Base-by-base conservation (phyloP, 768 basidiomycete genomes). In the Phlegmacium glaucopus region DNA sequence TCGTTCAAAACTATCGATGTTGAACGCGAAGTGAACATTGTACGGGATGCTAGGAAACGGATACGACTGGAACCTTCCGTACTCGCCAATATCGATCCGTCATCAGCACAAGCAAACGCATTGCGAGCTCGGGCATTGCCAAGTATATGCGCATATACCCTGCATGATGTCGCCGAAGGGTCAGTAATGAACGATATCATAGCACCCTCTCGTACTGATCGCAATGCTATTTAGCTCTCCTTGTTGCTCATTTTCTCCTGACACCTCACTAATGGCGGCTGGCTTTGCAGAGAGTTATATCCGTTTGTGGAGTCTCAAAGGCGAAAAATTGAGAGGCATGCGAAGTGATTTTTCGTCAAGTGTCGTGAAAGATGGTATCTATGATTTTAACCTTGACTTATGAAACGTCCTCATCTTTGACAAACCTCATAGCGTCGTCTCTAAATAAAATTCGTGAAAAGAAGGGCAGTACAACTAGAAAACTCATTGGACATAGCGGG, bases 251-350 rank as follows among this genome's bases (percentile, higher is more conserved):
- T 97, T 98, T 61, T 98, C 96, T 25, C 77, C 78, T 34, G 96
- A 99, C 65, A 87, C 86, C 0, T 87, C 94, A 7, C 66, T 98
- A 9, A 82, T 99, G 81, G 96, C 95, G 1, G 89, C 87, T 38
- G 96, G 96, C 3, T 97, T 96, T 62, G 80, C 90, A 18, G 94
- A 99, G 67, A 97, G 94, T 59, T 94, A 92, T 60, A 88, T 98
- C 51, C 80, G 93, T 37, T 55, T 99, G 52, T 99, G 96, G 94
- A 95, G 80, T 62, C 69, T 98, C 43, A 97, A 94, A 60, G 94
- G 93, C 29, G 91, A 96, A 60, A 90, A 85, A 55, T 66, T 99
- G 28, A 80, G 72, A 57, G 90, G 87, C 4, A 62, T 87, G 48
- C 76, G 83, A 46, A 91, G 83, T 52, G 90, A 94, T 57, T 90